phyloP scores from a whole-genome alignment of 306 rosid genomes.

The Lablab purpureus region DNA sequence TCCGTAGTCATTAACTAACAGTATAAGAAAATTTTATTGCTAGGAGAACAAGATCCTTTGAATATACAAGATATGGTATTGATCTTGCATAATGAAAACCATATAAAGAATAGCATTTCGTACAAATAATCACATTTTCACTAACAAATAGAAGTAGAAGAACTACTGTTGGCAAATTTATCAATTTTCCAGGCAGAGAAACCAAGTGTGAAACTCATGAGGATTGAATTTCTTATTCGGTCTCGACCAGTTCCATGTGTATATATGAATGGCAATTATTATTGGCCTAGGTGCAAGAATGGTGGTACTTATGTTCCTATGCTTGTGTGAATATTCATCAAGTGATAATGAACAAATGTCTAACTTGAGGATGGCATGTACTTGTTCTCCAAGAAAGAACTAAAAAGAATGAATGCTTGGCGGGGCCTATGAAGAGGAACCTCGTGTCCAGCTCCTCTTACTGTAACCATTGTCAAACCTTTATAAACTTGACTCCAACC shows the following conservation, averaged over 20 bases:
- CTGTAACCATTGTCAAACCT: conserved; percentile 85
- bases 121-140: conserved; percentile 44
- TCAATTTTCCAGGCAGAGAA: conserved; percentile 34
- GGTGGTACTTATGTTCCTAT: conserved; percentile 18
- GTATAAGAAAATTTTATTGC: not conserved
- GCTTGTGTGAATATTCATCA: conserved; percentile 50
- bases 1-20: not conserved
- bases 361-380: conserved; percentile 72
- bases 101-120: conserved; percentile 42
- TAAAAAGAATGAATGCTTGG: conserved; percentile 83
- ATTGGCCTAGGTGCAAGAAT: conserved; percentile 44
- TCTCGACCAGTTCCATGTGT: conserved; percentile 30
- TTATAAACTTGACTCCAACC: conserved; percentile 93
- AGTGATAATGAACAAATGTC: conserved; percentile 41
- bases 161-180: conserved; percentile 23
- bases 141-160: conserved; percentile 12
- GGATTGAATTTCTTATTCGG: conserved; percentile 65
- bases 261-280: conserved; percentile 39
- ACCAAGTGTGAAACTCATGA: conserved; percentile 61
- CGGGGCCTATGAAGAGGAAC: conserved; percentile 95
- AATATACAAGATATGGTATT: conserved; percentile 41
- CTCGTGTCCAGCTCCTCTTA: conserved; percentile 95
- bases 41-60: not conserved
- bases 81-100: conserved; percentile 12
- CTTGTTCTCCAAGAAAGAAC: conserved; percentile 89